phyloP scores from a whole-genome alignment of 345 rosid species.

The Euphorbia lathyris region DNA sequence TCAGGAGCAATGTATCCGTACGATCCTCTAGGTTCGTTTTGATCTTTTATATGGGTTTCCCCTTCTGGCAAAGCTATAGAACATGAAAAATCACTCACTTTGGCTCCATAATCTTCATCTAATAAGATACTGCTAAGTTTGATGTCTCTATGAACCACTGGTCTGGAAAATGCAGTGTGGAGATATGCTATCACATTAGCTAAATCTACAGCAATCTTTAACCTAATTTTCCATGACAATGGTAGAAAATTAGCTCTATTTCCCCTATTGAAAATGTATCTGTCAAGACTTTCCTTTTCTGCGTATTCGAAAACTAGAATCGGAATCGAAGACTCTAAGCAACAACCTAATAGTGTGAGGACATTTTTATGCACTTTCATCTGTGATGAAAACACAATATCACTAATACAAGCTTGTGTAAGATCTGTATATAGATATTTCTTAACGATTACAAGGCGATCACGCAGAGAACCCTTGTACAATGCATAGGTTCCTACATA shows the following conservation, averaged over 20 bases:
- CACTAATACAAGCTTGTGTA: not conserved
- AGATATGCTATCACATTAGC: not conserved
- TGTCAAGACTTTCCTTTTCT: not conserved
- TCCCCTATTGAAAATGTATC: not conserved
- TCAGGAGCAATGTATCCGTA: not conserved
- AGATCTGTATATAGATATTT: not conserved
- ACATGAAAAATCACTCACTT: not conserved
- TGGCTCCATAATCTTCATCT: not conserved
- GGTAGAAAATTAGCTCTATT: not conserved
- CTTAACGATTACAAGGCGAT: not conserved
- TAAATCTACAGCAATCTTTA: constrained; percentile 3
- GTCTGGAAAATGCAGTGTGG: constrained; percentile 8
- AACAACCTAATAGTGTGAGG: not conserved
- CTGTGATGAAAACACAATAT: not conserved
- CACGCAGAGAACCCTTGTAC: not conserved
- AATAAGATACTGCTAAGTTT: not conserved
- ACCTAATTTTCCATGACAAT: constrained; percentile 1
- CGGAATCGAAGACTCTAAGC: not conserved
- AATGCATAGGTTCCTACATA: not conserved
- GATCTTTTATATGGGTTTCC: constrained; percentile 3
- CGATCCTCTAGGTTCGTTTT: not conserved
- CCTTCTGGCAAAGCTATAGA: not conserved
- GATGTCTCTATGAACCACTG: constrained; percentile 4
- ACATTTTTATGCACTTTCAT: constrained; percentile 5
- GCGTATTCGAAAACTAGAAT: constrained; percentile 7